phyloP scores from a whole-genome alignment of 139 green algal genomes.

The Chlamydomonas sp. region DNA sequence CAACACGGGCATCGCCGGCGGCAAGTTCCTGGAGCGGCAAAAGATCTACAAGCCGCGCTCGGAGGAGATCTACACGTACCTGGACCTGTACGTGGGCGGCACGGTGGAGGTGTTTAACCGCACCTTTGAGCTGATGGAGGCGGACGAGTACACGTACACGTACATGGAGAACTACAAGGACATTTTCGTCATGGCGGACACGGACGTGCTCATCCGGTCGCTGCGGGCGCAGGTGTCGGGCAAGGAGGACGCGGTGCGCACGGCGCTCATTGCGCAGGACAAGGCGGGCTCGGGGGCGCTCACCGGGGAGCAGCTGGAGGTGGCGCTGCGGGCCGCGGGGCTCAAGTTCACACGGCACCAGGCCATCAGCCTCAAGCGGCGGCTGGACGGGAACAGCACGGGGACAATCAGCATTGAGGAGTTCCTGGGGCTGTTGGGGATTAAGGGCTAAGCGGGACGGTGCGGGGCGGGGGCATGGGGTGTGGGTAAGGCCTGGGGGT shows the following conservation, averaged over 20 bases:
- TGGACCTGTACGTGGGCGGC: conserved; percentile 85
- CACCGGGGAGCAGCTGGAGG: conserved; percentile 55
- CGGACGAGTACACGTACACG: conserved; percentile 89
- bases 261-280: conserved; percentile 69
- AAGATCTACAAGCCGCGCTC: conserved; percentile 64
- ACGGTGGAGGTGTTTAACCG: conserved; percentile 77
- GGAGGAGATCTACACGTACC: conserved; percentile 78
- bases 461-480: too few species aligned
- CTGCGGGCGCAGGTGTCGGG: conserved; percentile 63
- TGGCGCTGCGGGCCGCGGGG: conserved; percentile 47
- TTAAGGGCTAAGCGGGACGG: neutral
- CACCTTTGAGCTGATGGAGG: conserved; percentile 83
- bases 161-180: conserved; percentile 92
- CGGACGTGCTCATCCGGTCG: conserved; percentile 38
- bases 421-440: conserved; percentile 48
- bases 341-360: conserved; percentile 80
- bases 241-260: conserved; percentile 60
- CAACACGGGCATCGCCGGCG: conserved; percentile 88
- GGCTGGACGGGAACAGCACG: conserved; percentile 63
- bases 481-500: too few species aligned
- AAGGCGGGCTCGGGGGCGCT: conserved; percentile 55
- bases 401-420: conserved; percentile 63
- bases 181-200: conserved; percentile 81
- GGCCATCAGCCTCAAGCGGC: conserved; percentile 66
- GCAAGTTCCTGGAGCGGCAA: conserved; percentile 92